Evolutionary conservation across 2,329 filamentous ascomycete genomes (phyloP).

Genomic region (Diaporthe helianthi): DNA sequence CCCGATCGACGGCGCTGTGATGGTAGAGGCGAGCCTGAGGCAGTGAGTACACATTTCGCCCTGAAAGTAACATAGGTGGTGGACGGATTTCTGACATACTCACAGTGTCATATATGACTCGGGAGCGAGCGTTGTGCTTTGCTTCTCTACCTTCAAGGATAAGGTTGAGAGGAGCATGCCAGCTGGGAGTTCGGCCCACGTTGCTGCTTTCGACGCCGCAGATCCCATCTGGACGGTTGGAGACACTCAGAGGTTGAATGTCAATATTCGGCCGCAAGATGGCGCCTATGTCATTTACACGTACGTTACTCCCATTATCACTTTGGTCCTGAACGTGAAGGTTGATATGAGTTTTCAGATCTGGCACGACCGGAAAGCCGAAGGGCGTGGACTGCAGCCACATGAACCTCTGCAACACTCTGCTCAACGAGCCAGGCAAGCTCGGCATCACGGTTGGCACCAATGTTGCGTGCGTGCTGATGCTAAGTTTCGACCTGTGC

Average conservation of each 20-base stretch:
- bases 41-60: constrained; percentile 58
- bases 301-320: background rate
- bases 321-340: fast-evolving
- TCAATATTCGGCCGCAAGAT: constrained; percentile 44
- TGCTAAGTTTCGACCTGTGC: constrained; percentile 68
- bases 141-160: constrained; percentile 11
- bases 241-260: constrained; percentile 32
- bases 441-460: constrained; percentile 57
- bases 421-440: constrained; percentile 58
- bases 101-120: constrained; percentile 26
- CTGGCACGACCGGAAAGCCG: constrained; percentile 63
- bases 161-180: constrained; percentile 28
- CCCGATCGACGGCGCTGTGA: constrained; percentile 63
- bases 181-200: background rate
- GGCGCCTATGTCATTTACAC: constrained; percentile 62
- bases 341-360: constrained; percentile 37
- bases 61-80: constrained; percentile 36
- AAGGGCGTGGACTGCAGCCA: constrained; percentile 67
- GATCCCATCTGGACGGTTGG: constrained; percentile 28
- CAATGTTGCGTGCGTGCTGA: constrained; percentile 62
- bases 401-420: constrained; percentile 59
- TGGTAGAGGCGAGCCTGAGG: constrained; percentile 55
- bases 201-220: constrained; percentile 25
- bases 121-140: constrained; percentile 17
- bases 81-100: constrained; percentile 8